phyloP scores from a whole-genome alignment of 768 basidiomycete species.

The Hygrophoropsis aurantiaca region DNA sequence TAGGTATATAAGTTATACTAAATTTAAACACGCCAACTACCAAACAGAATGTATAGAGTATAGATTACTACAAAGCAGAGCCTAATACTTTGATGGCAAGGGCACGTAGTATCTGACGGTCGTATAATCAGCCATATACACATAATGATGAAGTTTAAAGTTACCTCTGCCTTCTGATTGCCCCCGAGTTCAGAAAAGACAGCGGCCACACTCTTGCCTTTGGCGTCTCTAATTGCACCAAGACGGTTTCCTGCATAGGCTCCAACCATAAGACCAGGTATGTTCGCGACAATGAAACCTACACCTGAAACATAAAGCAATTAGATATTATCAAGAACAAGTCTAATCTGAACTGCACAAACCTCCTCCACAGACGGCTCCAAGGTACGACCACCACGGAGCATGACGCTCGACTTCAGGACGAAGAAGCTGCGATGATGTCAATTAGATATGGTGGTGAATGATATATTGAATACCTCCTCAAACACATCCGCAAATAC shows the following conservation, averaged over 20 bases:
- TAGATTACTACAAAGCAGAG: constrained; percentile 48
- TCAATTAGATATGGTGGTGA: not conserved
- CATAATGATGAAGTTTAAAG: constrained; percentile 13
- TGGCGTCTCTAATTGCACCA: constrained; percentile 90
- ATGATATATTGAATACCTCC: constrained; percentile 53
- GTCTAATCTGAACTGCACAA: constrained; percentile 38
- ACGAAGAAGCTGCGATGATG: constrained; percentile 55
- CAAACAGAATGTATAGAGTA: no score
- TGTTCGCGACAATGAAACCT: constrained; percentile 60
- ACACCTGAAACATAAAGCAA: constrained; percentile 39
- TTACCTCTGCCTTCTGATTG: constrained; percentile 84
- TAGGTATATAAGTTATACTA: no score
- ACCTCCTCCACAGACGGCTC: constrained; percentile 68
- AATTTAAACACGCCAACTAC: no score
- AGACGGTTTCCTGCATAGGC: constrained; percentile 87
- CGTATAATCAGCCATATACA: no score
- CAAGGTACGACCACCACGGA: constrained; percentile 76
- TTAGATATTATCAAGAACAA: constrained; percentile 55
- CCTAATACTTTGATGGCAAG: constrained; percentile 83
- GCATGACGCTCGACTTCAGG: constrained; percentile 75
- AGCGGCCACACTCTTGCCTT: constrained; percentile 88
- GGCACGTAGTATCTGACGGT: constrained; percentile 68
- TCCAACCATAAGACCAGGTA: constrained; percentile 85
- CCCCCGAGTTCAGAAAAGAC: constrained; percentile 80
- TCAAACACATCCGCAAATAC: constrained; percentile 92